Evolutionary conservation across 2,329 filamentous ascomycete genomes (phyloP).

Genomic region (Scedosporium aurantiacum): DNA sequence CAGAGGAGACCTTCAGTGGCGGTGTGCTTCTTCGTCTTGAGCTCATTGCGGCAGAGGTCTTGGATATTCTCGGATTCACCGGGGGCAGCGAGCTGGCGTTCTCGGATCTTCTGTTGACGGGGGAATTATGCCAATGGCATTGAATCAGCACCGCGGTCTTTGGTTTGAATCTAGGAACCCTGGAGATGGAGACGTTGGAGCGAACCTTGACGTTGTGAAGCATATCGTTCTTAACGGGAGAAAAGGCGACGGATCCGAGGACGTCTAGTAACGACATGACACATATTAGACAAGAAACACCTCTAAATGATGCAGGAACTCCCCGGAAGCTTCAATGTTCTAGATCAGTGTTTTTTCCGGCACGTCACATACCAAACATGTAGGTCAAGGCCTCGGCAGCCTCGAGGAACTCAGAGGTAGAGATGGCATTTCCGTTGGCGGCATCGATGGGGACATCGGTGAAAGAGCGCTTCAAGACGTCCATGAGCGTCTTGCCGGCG

Average conservation of each 20-base stretch:
- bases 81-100: conserved; percentile 68
- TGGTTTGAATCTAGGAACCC: neutral
- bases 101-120: conserved; percentile 65
- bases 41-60: conserved; percentile 72
- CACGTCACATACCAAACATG: conserved; percentile 58
- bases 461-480: conserved; percentile 77
- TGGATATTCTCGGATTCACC: conserved; percentile 75
- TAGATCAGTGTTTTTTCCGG: no score
- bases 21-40: conserved; percentile 78
- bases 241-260: conserved; percentile 66
- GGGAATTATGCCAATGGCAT: neutral
- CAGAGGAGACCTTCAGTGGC: conserved; percentile 86
- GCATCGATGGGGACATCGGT: conserved; percentile 66
- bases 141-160: no score
- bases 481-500: conserved; percentile 68
- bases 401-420: conserved; percentile 80
- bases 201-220: conserved; percentile 78
- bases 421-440: conserved; percentile 63
- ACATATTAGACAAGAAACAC: conserved; percentile 3
- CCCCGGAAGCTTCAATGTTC: neutral
- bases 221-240: conserved; percentile 85
- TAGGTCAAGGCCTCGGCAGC: conserved; percentile 77
- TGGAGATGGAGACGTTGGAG: neutral
- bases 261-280: conserved; percentile 32
- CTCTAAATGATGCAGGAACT: neutral